Evolutionary conservation across 2,329 filamentous ascomycete species (phyloP).

Genomic region (Phialemoniopsis sp.): DNA sequence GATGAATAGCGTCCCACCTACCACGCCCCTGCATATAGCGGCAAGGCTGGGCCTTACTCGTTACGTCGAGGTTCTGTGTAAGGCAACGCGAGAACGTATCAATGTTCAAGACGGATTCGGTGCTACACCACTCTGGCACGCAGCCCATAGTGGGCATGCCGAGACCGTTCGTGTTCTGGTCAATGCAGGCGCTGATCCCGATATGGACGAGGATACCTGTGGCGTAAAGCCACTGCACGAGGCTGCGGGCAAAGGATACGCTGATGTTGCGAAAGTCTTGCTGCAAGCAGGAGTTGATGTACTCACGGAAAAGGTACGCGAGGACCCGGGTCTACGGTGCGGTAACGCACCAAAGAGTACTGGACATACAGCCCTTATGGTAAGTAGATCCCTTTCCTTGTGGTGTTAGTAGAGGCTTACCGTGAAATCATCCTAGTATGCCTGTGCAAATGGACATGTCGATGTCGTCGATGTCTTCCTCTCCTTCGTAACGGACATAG

Average conservation of each 20-base stretch:
- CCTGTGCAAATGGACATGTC: conserved; percentile 19
- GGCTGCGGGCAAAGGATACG: conserved; percentile 24
- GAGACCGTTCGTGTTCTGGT: conserved; percentile 13
- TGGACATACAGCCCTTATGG: conserved; percentile 21
- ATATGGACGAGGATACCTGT: conserved; percentile 8
- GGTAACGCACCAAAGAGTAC: conserved; percentile 6
- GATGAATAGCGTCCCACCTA: not conserved
- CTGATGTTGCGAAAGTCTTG: conserved; percentile 18
- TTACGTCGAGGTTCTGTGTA: conserved; percentile 10
- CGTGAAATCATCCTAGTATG: no score
- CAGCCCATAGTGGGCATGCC: conserved; percentile 15
- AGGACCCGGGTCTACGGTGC: conserved; percentile 5
- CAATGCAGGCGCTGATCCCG: conserved; percentile 16
- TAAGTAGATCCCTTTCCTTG: no score
- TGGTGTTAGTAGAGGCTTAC: no score
- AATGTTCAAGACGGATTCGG: conserved; percentile 12
- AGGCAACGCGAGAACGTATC: conserved; percentile 3
- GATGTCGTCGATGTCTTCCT: conserved; percentile 20
- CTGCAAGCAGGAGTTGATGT: conserved; percentile 29
- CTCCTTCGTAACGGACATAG: conserved; percentile 14
- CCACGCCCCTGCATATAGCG: conserved; percentile 5
- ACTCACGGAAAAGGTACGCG: conserved; percentile 16
- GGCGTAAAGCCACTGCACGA: conserved; percentile 28
- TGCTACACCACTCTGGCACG: conserved; percentile 18
- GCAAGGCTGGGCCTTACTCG: conserved; percentile 4